These are phyloP conservation scores for Omphalotus olearius DNA, from an alignment of 1,284 basidiomycete species.

Conservation along the genomic window DNA sequence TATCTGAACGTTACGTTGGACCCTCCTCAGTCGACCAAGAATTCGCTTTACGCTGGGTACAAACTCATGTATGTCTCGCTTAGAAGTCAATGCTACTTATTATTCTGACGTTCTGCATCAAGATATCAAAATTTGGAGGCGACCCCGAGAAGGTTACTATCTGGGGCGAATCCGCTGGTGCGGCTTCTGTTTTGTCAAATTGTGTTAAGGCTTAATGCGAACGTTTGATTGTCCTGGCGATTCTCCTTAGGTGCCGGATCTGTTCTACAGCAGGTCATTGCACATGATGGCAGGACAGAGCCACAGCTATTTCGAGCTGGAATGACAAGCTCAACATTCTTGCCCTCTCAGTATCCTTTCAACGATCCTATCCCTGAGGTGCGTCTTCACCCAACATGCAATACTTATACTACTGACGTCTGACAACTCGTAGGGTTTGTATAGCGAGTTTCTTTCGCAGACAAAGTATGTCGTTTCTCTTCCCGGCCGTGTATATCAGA, in stretches of 20 bases:
- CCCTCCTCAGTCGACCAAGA: constrained; percentile 20
- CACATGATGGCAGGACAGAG: constrained; percentile 30
- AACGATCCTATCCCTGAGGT: constrained; percentile 42
- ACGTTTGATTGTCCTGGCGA: no score
- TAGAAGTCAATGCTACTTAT: background rate
- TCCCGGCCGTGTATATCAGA: constrained; percentile 23
- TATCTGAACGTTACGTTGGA: no score
- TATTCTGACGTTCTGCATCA: background rate
- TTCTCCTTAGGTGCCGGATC: constrained; percentile 21
- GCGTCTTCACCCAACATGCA: background rate
- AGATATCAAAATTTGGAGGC: constrained; percentile 26
- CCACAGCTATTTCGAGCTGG: constrained; percentile 41
- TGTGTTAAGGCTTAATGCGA: no score
- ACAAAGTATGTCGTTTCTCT: constrained; percentile 12
- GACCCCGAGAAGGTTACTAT: constrained; percentile 27
- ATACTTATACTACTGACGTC: constrained; percentile 11
- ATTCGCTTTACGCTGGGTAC: constrained; percentile 24
- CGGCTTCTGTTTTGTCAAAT: background rate
- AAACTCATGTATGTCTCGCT: constrained; percentile 20
- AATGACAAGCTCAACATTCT: constrained; percentile 40
- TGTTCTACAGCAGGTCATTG: constrained; percentile 22
- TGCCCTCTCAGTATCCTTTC: constrained; percentile 43
- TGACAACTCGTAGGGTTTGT: constrained; percentile 10
- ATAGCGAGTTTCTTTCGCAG: constrained; percentile 15
- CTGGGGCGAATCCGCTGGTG: constrained; percentile 29